phyloP scores from a whole-genome alignment of 1,284 basidiomycete genomes.

The Fomitiporia mediterranea region DNA sequence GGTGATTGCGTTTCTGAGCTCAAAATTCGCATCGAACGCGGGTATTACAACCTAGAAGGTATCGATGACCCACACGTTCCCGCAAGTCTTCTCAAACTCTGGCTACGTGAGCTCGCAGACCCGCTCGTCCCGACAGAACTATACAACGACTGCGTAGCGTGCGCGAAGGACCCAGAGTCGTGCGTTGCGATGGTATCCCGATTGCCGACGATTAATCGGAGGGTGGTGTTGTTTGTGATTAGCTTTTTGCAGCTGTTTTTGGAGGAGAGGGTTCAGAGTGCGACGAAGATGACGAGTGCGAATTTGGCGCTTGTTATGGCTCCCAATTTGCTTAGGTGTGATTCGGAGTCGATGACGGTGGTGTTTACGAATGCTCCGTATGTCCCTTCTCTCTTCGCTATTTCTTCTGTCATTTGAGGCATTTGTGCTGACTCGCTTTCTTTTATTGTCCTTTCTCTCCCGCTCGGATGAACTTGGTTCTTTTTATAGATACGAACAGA shows the following conservation, averaged over 20 bases:
- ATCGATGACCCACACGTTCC: constrained; percentile 86
- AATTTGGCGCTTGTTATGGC: constrained; percentile 83
- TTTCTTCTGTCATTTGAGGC: too few relatives aligned
- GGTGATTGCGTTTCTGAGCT: constrained; percentile 80
- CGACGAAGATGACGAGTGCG: constrained; percentile 84
- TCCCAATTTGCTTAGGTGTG: constrained; percentile 81
- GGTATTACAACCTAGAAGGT: constrained; percentile 83
- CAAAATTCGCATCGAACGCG: constrained; percentile 83
- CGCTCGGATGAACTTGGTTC: too few relatives aligned
- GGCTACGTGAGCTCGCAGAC: constrained; percentile 85
- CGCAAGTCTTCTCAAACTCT: constrained; percentile 85
- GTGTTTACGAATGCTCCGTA: constrained; percentile 87
- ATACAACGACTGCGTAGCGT: constrained; percentile 81
- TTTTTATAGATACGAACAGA: constrained; percentile 69
- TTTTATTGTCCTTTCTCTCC: too few relatives aligned
- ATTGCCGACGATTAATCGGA: constrained; percentile 78
- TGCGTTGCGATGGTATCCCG: constrained; percentile 71
- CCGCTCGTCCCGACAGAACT: constrained; percentile 83
- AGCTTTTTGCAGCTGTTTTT: constrained; percentile 88
- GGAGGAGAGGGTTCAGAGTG: constrained; percentile 61
- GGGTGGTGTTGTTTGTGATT: constrained; percentile 81
- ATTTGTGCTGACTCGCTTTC: too few relatives aligned
- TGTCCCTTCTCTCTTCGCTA: constrained; percentile 31
- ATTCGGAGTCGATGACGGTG: constrained; percentile 75
- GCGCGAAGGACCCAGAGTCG: constrained; percentile 58